Base-by-base conservation (phyloP, 1,284 basidiomycete genomes). In the Ceratobasidium sp. region DNA sequence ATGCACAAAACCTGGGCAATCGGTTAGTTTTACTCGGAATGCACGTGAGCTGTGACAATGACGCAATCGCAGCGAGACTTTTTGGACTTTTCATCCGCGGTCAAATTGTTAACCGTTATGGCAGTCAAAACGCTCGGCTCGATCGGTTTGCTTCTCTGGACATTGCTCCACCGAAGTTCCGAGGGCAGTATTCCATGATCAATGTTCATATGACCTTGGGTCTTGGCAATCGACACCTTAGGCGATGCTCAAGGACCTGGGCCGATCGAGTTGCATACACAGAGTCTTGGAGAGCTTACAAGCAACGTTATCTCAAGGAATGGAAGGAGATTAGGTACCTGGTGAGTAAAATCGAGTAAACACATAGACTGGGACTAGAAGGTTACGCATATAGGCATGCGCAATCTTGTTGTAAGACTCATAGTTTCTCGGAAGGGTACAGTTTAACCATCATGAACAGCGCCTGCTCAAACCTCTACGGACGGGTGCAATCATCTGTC, bases 211-310 rank as follows among this genome's bases (percentile, higher is more conserved):
- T 74, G 4, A 65, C 49, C 7, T 19, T 74, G 19, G 15, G n/a
- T 9, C 43, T 74, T 13, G 71, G 71, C 0, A 34, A 37, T n/a
- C 29, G 34, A 8, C 71, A 74, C 15, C 59, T 74, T 19, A 56
- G n/a, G 7, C 32, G 71, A 25, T 74, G 71, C 40, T 49, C 71
- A 22, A 61, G 59, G 13, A 34, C 61, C 1, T 74, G 71, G 71
- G 61, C 71, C 1, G 71, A 74, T 37, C 71, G 71, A 2, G 56
- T 74, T 9, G 71, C 71, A 40, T 74, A 74, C 17, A 74, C 71
- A 11, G 59, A 74, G 49, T 43, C 71, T 37, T 74, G 71, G 71
- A 74, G 61, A 9, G 61, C 32, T 7, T 74, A 74, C 51, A 74
- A 65, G 49, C 11, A 29, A 2, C n/a, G 32, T 17, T 74, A 65